Evolutionary conservation across 768 basidiomycete genomes (phyloP).

Genomic region (Mycena haematopus): DNA sequence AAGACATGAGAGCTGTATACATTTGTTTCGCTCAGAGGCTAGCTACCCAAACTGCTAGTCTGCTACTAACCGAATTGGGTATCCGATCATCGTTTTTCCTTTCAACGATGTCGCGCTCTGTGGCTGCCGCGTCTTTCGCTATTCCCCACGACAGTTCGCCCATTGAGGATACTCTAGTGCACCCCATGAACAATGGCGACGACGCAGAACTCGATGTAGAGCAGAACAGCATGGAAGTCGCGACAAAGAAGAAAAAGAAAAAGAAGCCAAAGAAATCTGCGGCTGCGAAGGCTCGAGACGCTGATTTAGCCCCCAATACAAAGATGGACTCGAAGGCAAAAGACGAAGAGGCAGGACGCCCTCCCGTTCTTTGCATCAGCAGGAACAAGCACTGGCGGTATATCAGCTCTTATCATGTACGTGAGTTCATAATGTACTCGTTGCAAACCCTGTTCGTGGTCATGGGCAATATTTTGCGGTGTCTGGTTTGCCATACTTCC

Average conservation of each 20-base stretch:
- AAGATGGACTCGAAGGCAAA: slow-evolving; percentile 37
- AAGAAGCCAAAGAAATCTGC: slow-evolving; percentile 65
- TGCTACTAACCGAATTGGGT: too few species aligned
- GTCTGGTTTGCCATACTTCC: neutral
- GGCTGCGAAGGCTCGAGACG: slow-evolving; percentile 47
- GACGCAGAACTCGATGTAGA: slow-evolving; percentile 7
- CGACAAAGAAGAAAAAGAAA: slow-evolving; percentile 71
- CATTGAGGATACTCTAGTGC: neutral
- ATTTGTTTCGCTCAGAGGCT: too few species aligned
- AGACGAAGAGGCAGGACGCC: slow-evolving; percentile 52
- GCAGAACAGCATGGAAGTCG: slow-evolving; percentile 12
- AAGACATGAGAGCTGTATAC: too few species aligned
- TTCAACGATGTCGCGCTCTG: slow-evolving; percentile 7
- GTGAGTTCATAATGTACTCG: slow-evolving; percentile 37
- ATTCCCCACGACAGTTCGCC: neutral
- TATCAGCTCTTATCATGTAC: slow-evolving; percentile 89
- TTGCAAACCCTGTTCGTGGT: neutral
- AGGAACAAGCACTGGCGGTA: slow-evolving; percentile 95
- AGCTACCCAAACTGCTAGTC: neutral
- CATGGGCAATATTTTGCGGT: neutral
- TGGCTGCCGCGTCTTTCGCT: slow-evolving; percentile 2
- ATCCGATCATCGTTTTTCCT: neutral
- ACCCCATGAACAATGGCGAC: neutral
- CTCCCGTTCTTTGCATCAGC: slow-evolving; percentile 82
- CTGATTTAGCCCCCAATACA: slow-evolving; percentile 34